Base-by-base conservation (phyloP, 176 grass and related monocot genomes). In the Carex parvula region DNA sequence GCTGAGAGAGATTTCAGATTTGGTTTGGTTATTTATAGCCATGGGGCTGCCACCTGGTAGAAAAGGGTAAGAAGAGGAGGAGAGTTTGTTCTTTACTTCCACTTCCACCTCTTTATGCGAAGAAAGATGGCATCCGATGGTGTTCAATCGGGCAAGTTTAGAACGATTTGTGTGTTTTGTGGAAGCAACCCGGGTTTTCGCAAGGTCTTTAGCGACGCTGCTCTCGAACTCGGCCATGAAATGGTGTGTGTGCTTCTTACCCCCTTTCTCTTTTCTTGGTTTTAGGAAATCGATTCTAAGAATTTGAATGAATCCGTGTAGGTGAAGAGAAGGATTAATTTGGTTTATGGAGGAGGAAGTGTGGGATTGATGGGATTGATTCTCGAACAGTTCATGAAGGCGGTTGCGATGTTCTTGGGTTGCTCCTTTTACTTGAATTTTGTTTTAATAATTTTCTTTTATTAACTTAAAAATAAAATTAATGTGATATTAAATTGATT, bases 311-410 rank as follows among this genome's bases (percentile, higher is more conserved):
- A 59, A 3, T 58, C 64, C 21, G 13, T 86, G 83, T 76, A 99
- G 96, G 91, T 95, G 62, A 89, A 65, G 54, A 93, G 87, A 85
- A 84, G 78, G 74, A 87, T 99, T 84, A 69, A 92, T 91, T 89
- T 99, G 87, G 89, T 99, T 83, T 99, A 99, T 63, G 96, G 96
- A 84, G 96, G 96, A 54, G 93, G 96, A 60, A 99, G 96, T 77
- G 81, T 99, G 76, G 96, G 96, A 81, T 53, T 99, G 80, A 99
- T 99, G 96, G 96, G 96, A 13, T 79, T 99, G 88, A 90, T 99
- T 92, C 96, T 84, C 93, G 87, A 71, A 93, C 91, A 6, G 96
- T 99, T 87, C 65, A 84, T 73, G 93, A 92, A 73, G 96, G 96
- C 35, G 93, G 93, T 82, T 94, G 93, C 83, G 72, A 82, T 75